These are phyloP conservation scores for Pisolithus orientalis DNA, from an alignment of 768 basidiomycete genomes.

Conservation along the genomic window DNA sequence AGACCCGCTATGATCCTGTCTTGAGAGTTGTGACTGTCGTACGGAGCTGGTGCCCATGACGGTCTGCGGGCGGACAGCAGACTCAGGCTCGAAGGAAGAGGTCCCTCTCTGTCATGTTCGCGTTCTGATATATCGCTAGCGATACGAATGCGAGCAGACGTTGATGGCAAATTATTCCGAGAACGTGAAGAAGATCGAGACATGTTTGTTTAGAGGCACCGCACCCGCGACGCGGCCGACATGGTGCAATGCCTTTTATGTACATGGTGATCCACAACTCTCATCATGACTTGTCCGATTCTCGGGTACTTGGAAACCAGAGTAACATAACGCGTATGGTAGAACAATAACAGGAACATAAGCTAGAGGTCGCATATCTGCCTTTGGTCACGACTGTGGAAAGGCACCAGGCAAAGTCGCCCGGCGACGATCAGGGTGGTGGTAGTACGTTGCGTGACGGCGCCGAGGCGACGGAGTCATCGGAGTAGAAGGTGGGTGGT, in stretches of 20 bases:
- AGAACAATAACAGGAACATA: constrained; percentile 14
- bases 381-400: constrained; percentile 8
- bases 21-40: constrained; percentile 17
- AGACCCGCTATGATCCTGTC: constrained; percentile 14
- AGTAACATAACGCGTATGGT: too few species aligned
- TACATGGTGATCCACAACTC: too few species aligned
- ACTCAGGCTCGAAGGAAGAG: constrained; percentile 23
- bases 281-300: too few species aligned
- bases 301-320: too few species aligned
- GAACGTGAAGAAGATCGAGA: constrained; percentile 24
- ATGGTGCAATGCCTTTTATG: too few species aligned
- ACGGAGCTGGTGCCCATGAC: constrained; percentile 27
- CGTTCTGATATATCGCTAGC: constrained; percentile 9
- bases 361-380: neutral
- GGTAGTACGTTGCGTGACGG: constrained; percentile 76
- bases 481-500: constrained; percentile 13
- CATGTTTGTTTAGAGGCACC: constrained; percentile 4
- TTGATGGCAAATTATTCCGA: constrained; percentile 4
- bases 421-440: constrained; percentile 67
- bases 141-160: constrained; percentile 18
- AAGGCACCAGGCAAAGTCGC: constrained; percentile 59
- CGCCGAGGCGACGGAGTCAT: constrained; percentile 37
- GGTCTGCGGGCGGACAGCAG: constrained; percentile 28
- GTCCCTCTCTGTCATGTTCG: constrained; percentile 19
- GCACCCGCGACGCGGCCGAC: too few species aligned